Percentiles rank a stretch among this genome's conserved stretches.
Conservation (phyloP, 2,329 filamentous ascomycete species). For the Pseudogymnoascus sp. region DNA sequence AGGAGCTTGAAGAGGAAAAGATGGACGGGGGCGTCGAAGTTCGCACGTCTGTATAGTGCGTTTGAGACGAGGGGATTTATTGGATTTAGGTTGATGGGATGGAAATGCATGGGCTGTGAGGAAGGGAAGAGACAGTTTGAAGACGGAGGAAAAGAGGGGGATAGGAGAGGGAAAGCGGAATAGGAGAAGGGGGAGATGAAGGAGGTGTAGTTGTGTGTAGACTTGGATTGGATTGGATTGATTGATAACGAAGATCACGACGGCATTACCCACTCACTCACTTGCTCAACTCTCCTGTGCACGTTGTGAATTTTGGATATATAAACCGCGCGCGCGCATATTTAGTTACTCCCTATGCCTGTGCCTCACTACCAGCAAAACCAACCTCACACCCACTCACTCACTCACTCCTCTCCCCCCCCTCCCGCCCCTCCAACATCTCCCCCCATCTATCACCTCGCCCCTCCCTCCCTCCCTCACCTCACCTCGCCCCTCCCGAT, state of each 20-base stretch:
- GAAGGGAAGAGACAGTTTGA: background rate
- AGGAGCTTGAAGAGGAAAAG: background rate
- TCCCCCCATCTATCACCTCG: background rate
- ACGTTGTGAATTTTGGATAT: background rate
- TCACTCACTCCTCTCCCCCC: too few relatives aligned
- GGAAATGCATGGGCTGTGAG: background rate
- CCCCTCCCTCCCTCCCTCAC: background rate
- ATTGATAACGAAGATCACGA: background rate
- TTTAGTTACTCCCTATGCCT: background rate
- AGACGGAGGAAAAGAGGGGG: background rate
- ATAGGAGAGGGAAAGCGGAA: background rate
- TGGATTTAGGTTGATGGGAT: background rate
- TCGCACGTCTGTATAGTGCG: background rate
- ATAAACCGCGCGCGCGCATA: background rate
- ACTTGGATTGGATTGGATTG: background rate
- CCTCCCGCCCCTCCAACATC: background rate
- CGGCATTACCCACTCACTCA: background rate
- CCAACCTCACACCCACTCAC: too few relatives aligned
- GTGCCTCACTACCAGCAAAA: background rate
- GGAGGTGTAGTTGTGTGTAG: background rate
- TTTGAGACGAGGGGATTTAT: background rate
- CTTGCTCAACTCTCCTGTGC: background rate
- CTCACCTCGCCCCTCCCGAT: too few relatives aligned
- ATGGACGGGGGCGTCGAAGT: background rate
- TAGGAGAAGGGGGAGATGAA: background rate